A percentile compares a stretch with the other conserved stretches of the same genome.
phyloP scores from a whole-genome alignment of 2,329 filamentous ascomycete species.

The Sporothrix mexicana region DNA sequence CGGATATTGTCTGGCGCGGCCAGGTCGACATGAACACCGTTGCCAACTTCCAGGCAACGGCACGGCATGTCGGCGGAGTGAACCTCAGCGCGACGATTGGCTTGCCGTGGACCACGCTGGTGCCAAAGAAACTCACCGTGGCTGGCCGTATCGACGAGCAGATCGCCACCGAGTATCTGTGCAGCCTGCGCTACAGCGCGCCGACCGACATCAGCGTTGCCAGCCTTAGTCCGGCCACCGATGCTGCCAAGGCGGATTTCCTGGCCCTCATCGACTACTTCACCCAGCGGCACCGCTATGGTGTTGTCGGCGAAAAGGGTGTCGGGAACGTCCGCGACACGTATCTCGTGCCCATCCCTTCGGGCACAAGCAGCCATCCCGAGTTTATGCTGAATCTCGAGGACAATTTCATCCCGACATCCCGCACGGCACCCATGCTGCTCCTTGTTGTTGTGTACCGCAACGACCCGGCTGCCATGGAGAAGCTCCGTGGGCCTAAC shows the following conservation, averaged over 20 bases:
- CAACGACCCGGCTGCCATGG: slow-evolving; percentile 56
- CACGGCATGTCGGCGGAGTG: slow-evolving; percentile 82
- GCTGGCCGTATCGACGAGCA: slow-evolving; percentile 81
- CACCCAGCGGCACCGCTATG: slow-evolving; percentile 78
- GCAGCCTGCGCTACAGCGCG: slow-evolving; percentile 79
- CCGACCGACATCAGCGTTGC: slow-evolving; percentile 86
- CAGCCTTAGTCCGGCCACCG: slow-evolving; percentile 68
- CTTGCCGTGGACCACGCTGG: slow-evolving; percentile 71
- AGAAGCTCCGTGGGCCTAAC: slow-evolving; percentile 45
- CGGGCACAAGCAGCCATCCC: slow-evolving; percentile 72
- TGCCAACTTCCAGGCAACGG: slow-evolving; percentile 76
- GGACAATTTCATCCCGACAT: slow-evolving; percentile 77
- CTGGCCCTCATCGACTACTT: slow-evolving; percentile 88
- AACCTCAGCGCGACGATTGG: slow-evolving; percentile 68
- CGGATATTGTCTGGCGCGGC: slow-evolving; percentile 78
- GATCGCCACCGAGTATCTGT: slow-evolving; percentile 89
- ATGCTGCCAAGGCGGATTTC: slow-evolving; percentile 67
- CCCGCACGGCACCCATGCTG: slow-evolving; percentile 75
- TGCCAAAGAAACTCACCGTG: slow-evolving; percentile 72
- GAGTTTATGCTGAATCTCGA: slow-evolving; percentile 90
- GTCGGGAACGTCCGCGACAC: slow-evolving; percentile 82
- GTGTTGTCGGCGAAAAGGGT: slow-evolving; percentile 80
- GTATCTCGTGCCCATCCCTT: slow-evolving; percentile 85
- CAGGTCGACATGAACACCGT: slow-evolving; percentile 77
- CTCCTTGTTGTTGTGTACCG: slow-evolving; percentile 85